phyloP scores from a whole-genome alignment of 768 basidiomycete species.

The Ephemerocybe angulata region DNA sequence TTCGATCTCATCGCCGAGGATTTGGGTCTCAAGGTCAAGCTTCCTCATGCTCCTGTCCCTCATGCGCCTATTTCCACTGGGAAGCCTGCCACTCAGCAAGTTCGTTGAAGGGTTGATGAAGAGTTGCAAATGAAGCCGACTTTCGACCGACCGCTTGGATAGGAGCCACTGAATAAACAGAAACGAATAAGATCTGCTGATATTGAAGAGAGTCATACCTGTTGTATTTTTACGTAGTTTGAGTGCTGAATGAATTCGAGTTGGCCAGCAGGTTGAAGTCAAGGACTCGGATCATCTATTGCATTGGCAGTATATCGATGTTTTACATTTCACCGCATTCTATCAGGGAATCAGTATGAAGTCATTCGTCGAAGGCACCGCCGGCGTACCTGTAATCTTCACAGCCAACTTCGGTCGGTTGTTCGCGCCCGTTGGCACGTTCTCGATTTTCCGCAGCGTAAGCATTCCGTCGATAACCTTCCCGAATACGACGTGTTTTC shows the following conservation, averaged over 20 bases:
- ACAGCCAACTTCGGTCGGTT: constrained; percentile 86
- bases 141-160: too few relatives aligned
- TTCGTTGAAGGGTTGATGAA: too few relatives aligned
- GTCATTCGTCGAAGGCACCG: constrained; percentile 9
- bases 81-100: constrained; percentile 44
- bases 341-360: constrained; percentile 15
- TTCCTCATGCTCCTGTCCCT: constrained; percentile 65
- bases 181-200: too few relatives aligned
- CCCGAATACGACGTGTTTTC: constrained; percentile 92
- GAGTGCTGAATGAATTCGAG: background rate
- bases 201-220: too few relatives aligned
- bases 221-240: too few relatives aligned
- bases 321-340: constrained; percentile 60
- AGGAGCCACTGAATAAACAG: too few relatives aligned
- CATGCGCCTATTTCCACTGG: constrained; percentile 60
- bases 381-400: constrained; percentile 82
- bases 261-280: background rate
- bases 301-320: background rate
- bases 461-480: constrained; percentile 91
- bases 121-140: too few relatives aligned
- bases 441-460: constrained; percentile 93
- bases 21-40: constrained; percentile 59
- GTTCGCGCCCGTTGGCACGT: constrained; percentile 87
- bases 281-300: background rate
- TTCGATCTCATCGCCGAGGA: constrained; percentile 59